Evolutionary conservation across 1,284 basidiomycete species (phyloP).

Genomic region (Rhodotorula sp.): DNA sequence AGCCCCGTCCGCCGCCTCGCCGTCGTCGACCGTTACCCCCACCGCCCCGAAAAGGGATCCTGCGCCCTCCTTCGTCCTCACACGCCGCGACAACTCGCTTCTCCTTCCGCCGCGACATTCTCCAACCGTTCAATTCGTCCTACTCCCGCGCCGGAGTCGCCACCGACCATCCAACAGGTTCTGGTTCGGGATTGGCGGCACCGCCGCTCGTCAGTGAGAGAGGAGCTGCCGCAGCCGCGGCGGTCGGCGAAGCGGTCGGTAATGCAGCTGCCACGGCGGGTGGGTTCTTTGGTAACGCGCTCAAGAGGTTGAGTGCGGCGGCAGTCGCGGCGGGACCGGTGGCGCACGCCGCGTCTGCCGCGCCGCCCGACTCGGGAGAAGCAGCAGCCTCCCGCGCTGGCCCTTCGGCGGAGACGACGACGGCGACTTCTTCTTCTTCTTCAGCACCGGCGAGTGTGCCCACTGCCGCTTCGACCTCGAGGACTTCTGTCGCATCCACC

Average conservation of each 20-base stretch:
- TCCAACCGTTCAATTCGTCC: slow-evolving; percentile 35
- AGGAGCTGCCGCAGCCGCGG: slow-evolving; percentile 17
- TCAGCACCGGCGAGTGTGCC: too few relatives aligned
- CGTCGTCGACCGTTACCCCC: slow-evolving; percentile 6
- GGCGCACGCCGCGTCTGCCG: neutral
- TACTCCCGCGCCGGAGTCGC: slow-evolving; percentile 1
- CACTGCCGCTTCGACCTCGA: neutral
- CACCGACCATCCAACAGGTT: too few relatives aligned
- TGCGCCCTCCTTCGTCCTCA: slow-evolving; percentile 37
- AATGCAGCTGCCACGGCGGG: slow-evolving; percentile 24
- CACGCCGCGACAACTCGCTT: slow-evolving; percentile 33
- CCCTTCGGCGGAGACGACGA: too few relatives aligned
- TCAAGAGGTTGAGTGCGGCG: slow-evolving; percentile 27
- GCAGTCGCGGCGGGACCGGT: slow-evolving; percentile 8
- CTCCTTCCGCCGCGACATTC: slow-evolving; percentile 42
- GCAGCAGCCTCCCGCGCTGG: too few relatives aligned
- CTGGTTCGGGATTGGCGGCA: slow-evolving; percentile 2
- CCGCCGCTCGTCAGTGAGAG: slow-evolving; percentile 11
- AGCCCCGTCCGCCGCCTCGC: neutral
- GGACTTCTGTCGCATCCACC: neutral
- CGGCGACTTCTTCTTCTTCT: too few relatives aligned
- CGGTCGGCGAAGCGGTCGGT: slow-evolving; percentile 17
- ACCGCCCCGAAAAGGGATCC: slow-evolving; percentile 35
- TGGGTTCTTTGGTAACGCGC: slow-evolving; percentile 31
- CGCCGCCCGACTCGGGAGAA: too few relatives aligned